phyloP scores from a whole-genome alignment of 2,329 filamentous ascomycete species.

The Cercospora zeae-maydis region DNA sequence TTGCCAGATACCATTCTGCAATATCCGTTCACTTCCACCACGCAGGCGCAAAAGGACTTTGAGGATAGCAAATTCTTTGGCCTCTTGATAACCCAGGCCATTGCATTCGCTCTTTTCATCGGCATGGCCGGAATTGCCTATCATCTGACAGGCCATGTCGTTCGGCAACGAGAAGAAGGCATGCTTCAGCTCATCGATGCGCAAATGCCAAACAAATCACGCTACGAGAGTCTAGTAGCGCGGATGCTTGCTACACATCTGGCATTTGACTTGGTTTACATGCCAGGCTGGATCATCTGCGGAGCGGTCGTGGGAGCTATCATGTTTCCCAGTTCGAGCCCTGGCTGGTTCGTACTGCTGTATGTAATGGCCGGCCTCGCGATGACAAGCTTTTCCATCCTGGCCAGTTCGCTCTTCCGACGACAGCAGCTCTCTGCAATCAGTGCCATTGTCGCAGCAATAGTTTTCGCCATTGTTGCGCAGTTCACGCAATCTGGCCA shows the following conservation, averaged over 20 bases:
- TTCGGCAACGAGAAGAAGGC: conserved; percentile 78
- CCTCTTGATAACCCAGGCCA: conserved; percentile 68
- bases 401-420: conserved; percentile 75
- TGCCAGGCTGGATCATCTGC: conserved; percentile 76
- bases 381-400: conserved; percentile 71
- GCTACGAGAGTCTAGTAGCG: conserved; percentile 71
- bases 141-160: conserved; percentile 78
- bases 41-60: conserved; percentile 61
- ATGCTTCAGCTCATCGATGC: conserved; percentile 84
- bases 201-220: conserved; percentile 72
- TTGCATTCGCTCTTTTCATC: conserved; percentile 73
- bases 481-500: conserved; percentile 56
- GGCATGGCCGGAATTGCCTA: conserved; percentile 76
- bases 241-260: conserved; percentile 73
- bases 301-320: conserved; percentile 61
- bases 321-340: conserved; percentile 47
- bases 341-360: conserved; percentile 51
- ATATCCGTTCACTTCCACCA: conserved; percentile 71
- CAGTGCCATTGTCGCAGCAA: conserved; percentile 63
- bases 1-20: conserved; percentile 46
- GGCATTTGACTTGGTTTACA: conserved; percentile 72
- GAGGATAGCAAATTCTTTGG: conserved; percentile 68
- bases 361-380: conserved; percentile 70
- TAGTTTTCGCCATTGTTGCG: conserved; percentile 73
- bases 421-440: conserved; percentile 83